phyloP scores from a whole-genome alignment of 164 flowering plant genomes.

The Amborella trichopoda region DNA sequence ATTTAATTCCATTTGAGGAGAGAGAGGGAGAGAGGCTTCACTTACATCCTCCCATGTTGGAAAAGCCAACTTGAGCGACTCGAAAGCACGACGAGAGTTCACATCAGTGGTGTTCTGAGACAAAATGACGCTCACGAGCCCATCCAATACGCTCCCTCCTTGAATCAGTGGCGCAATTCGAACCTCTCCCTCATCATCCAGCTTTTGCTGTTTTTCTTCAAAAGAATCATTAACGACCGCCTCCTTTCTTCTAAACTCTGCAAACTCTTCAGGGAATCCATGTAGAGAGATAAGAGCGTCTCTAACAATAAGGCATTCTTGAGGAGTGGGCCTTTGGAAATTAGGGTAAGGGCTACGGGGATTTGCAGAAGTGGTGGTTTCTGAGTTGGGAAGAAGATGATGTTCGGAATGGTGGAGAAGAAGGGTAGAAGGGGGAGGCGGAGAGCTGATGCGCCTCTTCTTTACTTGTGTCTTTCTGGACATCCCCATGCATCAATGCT shows the following conservation, averaged over 20 bases:
- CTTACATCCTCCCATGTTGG: constrained; percentile 76
- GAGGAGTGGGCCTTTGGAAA: constrained; percentile 47
- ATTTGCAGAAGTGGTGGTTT: too few relatives aligned
- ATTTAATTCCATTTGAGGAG: too few relatives aligned
- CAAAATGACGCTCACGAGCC: constrained; percentile 53
- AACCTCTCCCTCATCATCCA: constrained; percentile 3
- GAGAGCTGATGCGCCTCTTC: too few relatives aligned
- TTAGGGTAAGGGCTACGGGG: constrained; percentile 53
- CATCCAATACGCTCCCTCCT: constrained; percentile 70
- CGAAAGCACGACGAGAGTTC: constrained; percentile 67
- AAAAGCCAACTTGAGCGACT: constrained; percentile 61
- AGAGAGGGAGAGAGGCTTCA: neutral
- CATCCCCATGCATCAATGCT: too few relatives aligned
- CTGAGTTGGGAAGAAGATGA: too few relatives aligned
- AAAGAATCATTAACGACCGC: neutral
- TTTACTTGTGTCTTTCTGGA: too few relatives aligned
- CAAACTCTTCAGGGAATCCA: constrained; percentile 77
- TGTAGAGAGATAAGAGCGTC: constrained; percentile 56
- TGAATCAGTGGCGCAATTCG: neutral
- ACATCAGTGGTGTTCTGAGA: constrained; percentile 86
- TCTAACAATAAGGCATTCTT: constrained; percentile 55
- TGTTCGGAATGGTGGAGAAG: too few relatives aligned
- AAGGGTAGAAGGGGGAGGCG: too few relatives aligned
- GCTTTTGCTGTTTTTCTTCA: constrained; percentile 7
- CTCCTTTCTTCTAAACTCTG: constrained; percentile 27